A percentile compares a stretch with the other conserved stretches of the same genome.
phyloP scores from a whole-genome alignment of 192 early-diverging fungal genomes.

The Chytriomyces sp. region DNA sequence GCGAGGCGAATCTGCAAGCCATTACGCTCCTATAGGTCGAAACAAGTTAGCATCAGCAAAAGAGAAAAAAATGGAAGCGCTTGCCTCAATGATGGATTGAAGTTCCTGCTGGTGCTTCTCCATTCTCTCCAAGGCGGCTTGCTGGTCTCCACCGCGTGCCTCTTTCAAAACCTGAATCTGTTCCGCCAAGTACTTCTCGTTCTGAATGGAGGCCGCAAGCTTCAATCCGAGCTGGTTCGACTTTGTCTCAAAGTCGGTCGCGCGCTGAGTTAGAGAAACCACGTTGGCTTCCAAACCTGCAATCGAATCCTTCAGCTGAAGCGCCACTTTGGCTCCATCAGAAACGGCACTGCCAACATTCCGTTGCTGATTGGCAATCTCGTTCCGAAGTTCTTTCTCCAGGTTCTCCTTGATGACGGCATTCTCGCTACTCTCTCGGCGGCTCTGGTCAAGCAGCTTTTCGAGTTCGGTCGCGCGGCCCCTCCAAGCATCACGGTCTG shows the following conservation, averaged over 20 bases:
- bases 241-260: not conserved
- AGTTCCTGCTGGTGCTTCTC: conserved; percentile 21
- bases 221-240: not conserved
- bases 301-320: not conserved
- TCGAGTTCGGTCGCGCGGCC: conserved; percentile 18
- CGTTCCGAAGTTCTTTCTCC: conserved; percentile 11
- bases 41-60: not conserved
- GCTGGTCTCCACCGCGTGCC: conserved; percentile 23
- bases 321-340: not conserved
- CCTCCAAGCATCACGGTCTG: conserved; percentile 21
- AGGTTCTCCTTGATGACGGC: conserved; percentile 26
- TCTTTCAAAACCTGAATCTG: conserved; percentile 29
- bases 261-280: not conserved
- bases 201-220: conserved; percentile 11
- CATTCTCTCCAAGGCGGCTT: conserved; percentile 23
- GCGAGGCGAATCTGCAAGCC: not conserved
- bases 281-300: conserved; percentile 1
- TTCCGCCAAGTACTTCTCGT: conserved; percentile 27
- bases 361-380: conserved; percentile 9
- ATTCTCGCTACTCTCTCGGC: conserved; percentile 9
- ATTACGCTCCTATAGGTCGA: conserved; percentile 1
- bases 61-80: not conserved
- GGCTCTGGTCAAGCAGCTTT: conserved; percentile 19
- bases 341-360: not conserved
- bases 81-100: conserved; percentile 6